Base-by-base conservation (phyloP, 2,329 filamentous ascomycete genomes). In the Bipolaris cookei region DNA sequence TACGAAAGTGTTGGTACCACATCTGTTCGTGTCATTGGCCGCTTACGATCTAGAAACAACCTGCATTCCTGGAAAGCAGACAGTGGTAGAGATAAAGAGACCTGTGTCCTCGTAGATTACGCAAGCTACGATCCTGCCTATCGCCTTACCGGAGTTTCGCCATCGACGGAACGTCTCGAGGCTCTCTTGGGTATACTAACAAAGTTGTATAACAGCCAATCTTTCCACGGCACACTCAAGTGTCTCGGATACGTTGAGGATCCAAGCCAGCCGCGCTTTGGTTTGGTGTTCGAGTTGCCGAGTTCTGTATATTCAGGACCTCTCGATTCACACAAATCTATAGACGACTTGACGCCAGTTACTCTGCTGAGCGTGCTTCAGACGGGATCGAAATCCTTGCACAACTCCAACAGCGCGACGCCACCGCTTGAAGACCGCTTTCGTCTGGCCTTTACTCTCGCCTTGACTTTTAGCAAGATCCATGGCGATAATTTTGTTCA, bases 211-310 rank as follows among this genome's bases (percentile, higher is more conserved):
- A 69, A 62, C 43, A 69, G 76, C 43, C 72, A 76, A 42, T 64
- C 72, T 4, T 71, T 73, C 34, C 67, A 72, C 49, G 74, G 74
- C 3, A 79, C 78, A 21, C 82, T 87, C 1, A 90, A 83, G 81
- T 87, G 83, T 66, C 74, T 70, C 81, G 90, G 61, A 68, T 93
- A 91, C 68, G 92, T 91, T 66, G 90, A 93, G 70, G 90, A 93
- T 66, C 82, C 89, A 51, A 83, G 85, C 51, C 87, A 90, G 53
- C 79, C 80, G 0, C 83, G 90, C 8, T 85, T 92, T 51, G 90
- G 90, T 4, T 80, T 94, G 10, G 83, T 94, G 10, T 94, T 91
- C 67, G 87, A 90, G 47, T 85, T 93, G 28, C 90, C 90, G 1
- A 81, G 84, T 1, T 76, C 74, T 7, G 73, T 80, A 11, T 77